Base-by-base conservation (phyloP, 495 filamentous ascomycete genomes). In the Lentithecium fluviatile region DNA sequence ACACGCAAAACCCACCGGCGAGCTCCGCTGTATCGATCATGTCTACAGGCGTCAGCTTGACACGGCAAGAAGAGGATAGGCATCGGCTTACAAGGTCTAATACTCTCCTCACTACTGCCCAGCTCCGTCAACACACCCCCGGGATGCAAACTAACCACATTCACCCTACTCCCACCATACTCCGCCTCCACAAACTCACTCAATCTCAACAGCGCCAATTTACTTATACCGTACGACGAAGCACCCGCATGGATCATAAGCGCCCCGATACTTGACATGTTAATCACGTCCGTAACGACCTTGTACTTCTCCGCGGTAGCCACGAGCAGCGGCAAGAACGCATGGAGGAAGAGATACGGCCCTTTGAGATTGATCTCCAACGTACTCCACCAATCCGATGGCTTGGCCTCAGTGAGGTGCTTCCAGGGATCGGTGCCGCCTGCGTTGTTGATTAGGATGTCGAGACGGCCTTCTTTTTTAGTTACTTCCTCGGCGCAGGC, bases 391-490 rank as follows among this genome's bases (percentile, higher is more conserved):
- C 78, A 83, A 1, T 73, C 69, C 1, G 72, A 72, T 1, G 75
- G 73, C 21, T 83, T 73, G 19, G 53, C 62, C 0, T 83, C 79
- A 0, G 65, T 62, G 8, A 84, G 66, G 0, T 64, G 70, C 7
- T 17, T 34, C 69, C 67, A 78, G 1, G 58, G 40, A 19, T 74
- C 71, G 10, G 79, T 58, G 34, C 67, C 61, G 20, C 77, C 82
- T 0, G 82, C 81, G 49, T 85, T 84, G 67, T 82, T 83, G 63
- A 84, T 69, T 13, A 85, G 65, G 43, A 85, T 74, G 52, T 85
- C 81, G 0, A 83, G 56, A 0, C 68, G 64, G 3, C 75, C 75
- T 54, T 70, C 67, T 43, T 76, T 73, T 0, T 46, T 42, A 36
- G 70, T 26, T 20, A 73, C 70, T 3, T 74, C 63, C 10, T 69